Conservation (phyloP, 1,284 basidiomycete genomes). For the Puccinia horiana region DNA sequence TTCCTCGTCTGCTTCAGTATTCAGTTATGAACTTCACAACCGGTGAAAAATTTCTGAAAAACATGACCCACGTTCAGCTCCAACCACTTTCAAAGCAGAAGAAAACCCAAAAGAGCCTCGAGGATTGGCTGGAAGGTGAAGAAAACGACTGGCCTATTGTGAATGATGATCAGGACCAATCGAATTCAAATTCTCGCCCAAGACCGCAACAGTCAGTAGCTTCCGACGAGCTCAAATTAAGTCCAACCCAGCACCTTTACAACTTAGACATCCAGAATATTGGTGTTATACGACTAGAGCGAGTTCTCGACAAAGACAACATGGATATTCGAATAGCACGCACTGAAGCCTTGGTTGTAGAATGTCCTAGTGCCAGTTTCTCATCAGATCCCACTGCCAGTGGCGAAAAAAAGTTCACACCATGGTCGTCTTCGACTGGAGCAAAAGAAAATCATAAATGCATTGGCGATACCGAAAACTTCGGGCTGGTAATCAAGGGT, state of each 20-base stretch:
- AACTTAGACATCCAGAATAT: constrained; percentile 21
- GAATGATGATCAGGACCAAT: constrained; percentile 13
- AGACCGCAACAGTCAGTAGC: constrained; percentile 27
- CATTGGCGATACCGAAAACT: constrained; percentile 41
- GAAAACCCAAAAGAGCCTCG: constrained; percentile 48
- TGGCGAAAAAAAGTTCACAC: constrained; percentile 25
- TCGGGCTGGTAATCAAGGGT: constrained; percentile 28
- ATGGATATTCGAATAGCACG: constrained; percentile 45
- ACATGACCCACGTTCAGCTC: constrained; percentile 43
- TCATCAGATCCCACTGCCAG: not conserved
- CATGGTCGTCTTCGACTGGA: constrained; percentile 18
- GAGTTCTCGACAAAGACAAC: constrained; percentile 43
- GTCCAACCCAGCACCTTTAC: constrained; percentile 29
- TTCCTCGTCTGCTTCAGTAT: constrained; percentile 52
- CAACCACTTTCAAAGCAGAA: constrained; percentile 26
- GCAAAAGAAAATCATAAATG: constrained; percentile 34
- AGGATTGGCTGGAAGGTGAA: constrained; percentile 50
- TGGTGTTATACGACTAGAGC: constrained; percentile 39
- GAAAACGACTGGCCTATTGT: constrained; percentile 4
- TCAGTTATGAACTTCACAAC: constrained; percentile 49
- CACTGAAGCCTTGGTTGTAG: constrained; percentile 45
- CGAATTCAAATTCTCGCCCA: not conserved
- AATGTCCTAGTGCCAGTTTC: constrained; percentile 42
- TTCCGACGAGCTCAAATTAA: constrained; percentile 16
- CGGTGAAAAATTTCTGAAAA: constrained; percentile 37